phyloP scores from a whole-genome alignment of 371 early-diverging fungal species.

The Mortierella sp. region DNA sequence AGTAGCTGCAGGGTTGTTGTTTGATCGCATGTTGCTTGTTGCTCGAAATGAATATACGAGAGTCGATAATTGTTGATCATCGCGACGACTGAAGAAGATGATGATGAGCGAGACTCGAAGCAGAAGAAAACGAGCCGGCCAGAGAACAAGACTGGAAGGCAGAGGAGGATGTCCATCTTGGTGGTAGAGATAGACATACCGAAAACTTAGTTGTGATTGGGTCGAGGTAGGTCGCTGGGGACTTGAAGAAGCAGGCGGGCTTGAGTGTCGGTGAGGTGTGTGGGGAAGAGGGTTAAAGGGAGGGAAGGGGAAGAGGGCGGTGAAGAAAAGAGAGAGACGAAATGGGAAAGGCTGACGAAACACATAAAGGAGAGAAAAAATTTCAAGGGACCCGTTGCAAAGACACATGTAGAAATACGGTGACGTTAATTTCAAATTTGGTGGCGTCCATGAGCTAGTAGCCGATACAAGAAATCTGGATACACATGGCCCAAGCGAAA shows the following conservation, averaged over 20 bases:
- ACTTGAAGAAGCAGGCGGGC: neutral
- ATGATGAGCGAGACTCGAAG: neutral
- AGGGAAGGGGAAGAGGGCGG: neutral
- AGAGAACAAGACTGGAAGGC: conserved; percentile 23
- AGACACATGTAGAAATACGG: too few relatives aligned
- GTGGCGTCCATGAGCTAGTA: too few relatives aligned
- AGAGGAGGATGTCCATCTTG: conserved; percentile 59
- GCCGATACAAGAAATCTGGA: too few relatives aligned
- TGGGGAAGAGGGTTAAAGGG: neutral
- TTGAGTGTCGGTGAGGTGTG: neutral
- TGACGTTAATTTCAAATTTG: too few relatives aligned
- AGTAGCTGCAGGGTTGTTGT: neutral
- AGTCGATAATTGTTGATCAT: neutral
- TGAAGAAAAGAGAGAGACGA: neutral
- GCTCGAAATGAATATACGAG: neutral
- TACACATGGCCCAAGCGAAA: too few relatives aligned
- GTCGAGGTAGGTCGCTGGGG: neutral
- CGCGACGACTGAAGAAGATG: neutral
- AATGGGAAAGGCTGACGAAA: neutral
- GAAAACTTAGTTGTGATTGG: conserved; percentile 19
- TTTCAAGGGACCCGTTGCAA: neutral
- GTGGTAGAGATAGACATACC: conserved; percentile 57
- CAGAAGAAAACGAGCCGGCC: conserved; percentile 10
- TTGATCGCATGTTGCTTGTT: neutral
- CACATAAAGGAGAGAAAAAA: neutral